Evolutionary conservation across 2,329 filamentous ascomycete genomes (phyloP).

Genomic region (Pyrenophora graminea): DNA sequence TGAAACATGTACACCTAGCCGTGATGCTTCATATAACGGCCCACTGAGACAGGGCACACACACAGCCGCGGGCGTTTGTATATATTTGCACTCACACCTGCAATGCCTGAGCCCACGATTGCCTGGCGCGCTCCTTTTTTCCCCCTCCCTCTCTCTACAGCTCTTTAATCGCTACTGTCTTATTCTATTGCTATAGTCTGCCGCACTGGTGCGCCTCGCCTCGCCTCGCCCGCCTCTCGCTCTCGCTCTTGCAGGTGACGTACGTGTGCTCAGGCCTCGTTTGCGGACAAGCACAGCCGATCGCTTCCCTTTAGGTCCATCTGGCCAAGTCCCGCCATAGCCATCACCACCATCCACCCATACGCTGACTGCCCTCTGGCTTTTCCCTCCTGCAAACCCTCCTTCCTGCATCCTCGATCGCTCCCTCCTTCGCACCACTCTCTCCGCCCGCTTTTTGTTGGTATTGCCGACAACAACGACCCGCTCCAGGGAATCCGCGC

Average conservation of each 20-base stretch:
- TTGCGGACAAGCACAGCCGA: slow-evolving; percentile 33
- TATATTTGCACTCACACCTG: background rate
- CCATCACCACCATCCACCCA: slow-evolving; percentile 20
- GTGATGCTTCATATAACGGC: slow-evolving; percentile 27
- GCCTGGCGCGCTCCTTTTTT: slow-evolving; percentile 8
- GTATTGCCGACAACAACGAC: slow-evolving; percentile 32
- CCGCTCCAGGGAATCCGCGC: slow-evolving; percentile 44
- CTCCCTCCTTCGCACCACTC: slow-evolving; percentile 47
- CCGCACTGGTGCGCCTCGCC: background rate
- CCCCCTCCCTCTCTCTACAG: background rate
- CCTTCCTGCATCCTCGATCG: slow-evolving; percentile 35
- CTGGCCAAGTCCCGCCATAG: slow-evolving; percentile 28
- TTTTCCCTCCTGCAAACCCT: slow-evolving; percentile 18
- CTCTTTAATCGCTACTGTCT: too few species aligned
- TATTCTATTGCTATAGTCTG: too few species aligned
- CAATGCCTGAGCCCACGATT: slow-evolving; percentile 13
- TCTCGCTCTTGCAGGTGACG: slow-evolving; percentile 29
- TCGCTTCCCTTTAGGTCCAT: slow-evolving; percentile 27
- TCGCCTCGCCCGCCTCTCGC: background rate
- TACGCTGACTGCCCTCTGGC: slow-evolving; percentile 22
- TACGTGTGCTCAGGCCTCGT: slow-evolving; percentile 32
- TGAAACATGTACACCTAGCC: slow-evolving; percentile 32
- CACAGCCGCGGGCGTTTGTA: background rate
- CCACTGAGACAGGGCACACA: slow-evolving; percentile 25
- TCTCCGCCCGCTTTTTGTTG: slow-evolving; percentile 40